These are phyloP conservation scores for Nelumbo lutea DNA, from an alignment of 164 flowering plant species.

Conservation along the genomic window DNA sequence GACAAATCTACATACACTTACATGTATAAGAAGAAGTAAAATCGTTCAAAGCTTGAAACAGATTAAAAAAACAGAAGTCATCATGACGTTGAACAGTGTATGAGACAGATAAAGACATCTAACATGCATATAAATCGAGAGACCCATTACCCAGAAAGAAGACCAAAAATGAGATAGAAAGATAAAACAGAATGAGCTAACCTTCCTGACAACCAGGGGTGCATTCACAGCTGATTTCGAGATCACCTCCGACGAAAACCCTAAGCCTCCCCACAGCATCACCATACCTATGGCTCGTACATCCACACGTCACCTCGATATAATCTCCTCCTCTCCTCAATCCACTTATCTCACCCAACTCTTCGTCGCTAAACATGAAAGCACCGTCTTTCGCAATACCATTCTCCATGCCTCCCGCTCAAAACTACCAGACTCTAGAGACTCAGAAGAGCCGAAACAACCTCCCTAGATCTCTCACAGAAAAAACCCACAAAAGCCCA, in stretches of 20 bases:
- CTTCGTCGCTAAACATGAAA: constrained; percentile 60
- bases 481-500: constrained; percentile 18
- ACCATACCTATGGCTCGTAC: constrained; percentile 80
- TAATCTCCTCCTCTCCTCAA: constrained; percentile 50
- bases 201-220: constrained; percentile 69
- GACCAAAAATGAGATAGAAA: background rate
- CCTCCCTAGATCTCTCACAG: constrained; percentile 3
- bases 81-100: background rate
- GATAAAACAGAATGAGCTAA: constrained; percentile 19
- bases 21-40: constrained; percentile 8
- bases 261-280: constrained; percentile 89
- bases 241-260: constrained; percentile 68
- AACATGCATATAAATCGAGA: constrained; percentile 20
- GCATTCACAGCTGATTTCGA: constrained; percentile 79
- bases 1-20: constrained; percentile 44
- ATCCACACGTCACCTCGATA: constrained; percentile 77
- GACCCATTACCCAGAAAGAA: constrained; percentile 9
- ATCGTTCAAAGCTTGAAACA: constrained; percentile 12
- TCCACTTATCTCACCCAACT: constrained; percentile 70
- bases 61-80: constrained; percentile 3
- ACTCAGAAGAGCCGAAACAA: background rate
- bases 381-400: constrained; percentile 35
- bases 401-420: constrained; percentile 29
- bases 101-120: background rate
- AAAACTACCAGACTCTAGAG: background rate